Evolutionary conservation across 108 stramenopile genomes (phyloP).

Genomic region (Fistulifera pelliculosa): DNA sequence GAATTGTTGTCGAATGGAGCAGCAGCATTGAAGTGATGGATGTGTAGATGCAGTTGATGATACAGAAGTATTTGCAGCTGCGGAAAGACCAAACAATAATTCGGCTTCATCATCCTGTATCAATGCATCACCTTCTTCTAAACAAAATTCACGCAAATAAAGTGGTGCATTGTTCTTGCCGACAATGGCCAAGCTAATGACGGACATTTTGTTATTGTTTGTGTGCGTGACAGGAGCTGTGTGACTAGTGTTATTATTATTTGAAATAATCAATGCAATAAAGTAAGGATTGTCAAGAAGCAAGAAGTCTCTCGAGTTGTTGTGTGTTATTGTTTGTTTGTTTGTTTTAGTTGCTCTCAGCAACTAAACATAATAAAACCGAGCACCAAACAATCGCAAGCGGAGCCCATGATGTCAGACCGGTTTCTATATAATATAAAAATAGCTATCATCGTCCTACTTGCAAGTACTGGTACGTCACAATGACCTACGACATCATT

Average conservation of each 20-base stretch:
- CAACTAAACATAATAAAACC: too few relatives aligned
- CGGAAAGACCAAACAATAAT: slow-evolving; percentile 3
- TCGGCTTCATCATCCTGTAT: not conserved
- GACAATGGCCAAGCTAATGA: slow-evolving; percentile 32
- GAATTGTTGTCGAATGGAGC: slow-evolving; percentile 30
- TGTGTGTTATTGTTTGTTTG: not conserved
- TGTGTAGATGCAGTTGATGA: not conserved
- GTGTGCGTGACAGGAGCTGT: too few relatives aligned
- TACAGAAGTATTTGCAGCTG: not conserved
- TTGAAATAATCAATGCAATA: too few relatives aligned
- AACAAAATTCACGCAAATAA: slow-evolving; percentile 30
- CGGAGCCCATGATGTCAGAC: too few relatives aligned
- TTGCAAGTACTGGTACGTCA: too few relatives aligned
- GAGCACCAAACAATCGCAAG: too few relatives aligned
- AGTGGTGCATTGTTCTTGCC: slow-evolving; percentile 47
- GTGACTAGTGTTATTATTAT: too few relatives aligned
- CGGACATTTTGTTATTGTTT: slow-evolving; percentile 22
- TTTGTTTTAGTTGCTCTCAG: too few relatives aligned
- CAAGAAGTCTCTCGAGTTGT: not conserved
- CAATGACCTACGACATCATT: too few relatives aligned
- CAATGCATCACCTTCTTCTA: not conserved
- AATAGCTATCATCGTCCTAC: too few relatives aligned
- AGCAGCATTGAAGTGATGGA: not conserved
- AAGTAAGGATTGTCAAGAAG: too few relatives aligned
- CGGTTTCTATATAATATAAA: too few relatives aligned